Evolutionary conservation across 2,329 filamentous ascomycete species (phyloP).

Genomic region (Ascochyta fabae): DNA sequence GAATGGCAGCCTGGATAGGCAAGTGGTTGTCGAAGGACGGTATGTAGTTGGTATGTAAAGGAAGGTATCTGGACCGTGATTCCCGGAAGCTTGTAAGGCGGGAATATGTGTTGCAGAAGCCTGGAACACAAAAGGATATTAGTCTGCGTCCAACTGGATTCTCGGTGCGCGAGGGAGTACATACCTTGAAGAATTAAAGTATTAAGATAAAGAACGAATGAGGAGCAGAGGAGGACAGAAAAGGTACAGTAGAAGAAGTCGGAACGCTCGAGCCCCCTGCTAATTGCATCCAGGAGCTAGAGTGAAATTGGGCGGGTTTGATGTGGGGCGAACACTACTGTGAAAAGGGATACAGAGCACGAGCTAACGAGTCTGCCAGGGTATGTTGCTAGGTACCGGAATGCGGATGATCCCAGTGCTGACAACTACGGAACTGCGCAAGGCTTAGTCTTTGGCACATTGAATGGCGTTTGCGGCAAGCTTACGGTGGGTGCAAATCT

Average conservation of each 20-base stretch:
- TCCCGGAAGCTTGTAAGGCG: conserved; percentile 46
- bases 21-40: conserved; percentile 58
- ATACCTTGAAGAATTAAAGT: conserved; percentile 58
- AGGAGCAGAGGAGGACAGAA: conserved; percentile 42
- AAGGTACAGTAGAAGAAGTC: conserved; percentile 42
- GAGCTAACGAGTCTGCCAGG: conserved; percentile 61
- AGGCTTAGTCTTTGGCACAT: conserved; percentile 30
- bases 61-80: conserved; percentile 46
- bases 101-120: conserved; percentile 41
- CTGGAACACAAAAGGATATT: conserved; percentile 37
- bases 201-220: conserved; percentile 53
- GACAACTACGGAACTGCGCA: conserved; percentile 46
- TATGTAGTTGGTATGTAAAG: conserved; percentile 63
- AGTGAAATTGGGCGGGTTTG: conserved; percentile 47
- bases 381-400: conserved; percentile 52
- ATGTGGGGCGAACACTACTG: conserved; percentile 43
- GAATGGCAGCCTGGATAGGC: conserved; percentile 58
- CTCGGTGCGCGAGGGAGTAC: conserved; percentile 28
- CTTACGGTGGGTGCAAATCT: conserved; percentile 35
- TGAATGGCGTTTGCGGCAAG: not conserved
- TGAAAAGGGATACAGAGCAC: conserved; percentile 56
- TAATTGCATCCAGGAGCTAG: conserved; percentile 54
- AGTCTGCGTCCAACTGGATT: conserved; percentile 21
- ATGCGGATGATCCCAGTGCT: conserved; percentile 51
- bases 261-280: conserved; percentile 47